phyloP scores from a whole-genome alignment of 148 eudicot genomes.

The Vaccinium darrowii region DNA sequence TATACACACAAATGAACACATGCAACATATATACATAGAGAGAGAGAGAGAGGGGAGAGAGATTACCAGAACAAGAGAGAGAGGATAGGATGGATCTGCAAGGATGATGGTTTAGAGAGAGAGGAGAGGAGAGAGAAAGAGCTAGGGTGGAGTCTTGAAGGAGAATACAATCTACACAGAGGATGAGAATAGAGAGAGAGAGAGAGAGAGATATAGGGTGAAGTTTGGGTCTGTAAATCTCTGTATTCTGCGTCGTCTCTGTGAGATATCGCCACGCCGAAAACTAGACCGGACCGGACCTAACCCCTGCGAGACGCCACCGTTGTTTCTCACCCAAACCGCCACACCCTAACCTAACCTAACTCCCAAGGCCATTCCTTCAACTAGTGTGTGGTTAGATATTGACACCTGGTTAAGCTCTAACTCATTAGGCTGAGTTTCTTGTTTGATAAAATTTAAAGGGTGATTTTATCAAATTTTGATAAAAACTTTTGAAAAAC shows the following conservation, averaged over 20 bases:
- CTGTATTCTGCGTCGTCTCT: background rate
- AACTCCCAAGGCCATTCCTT: background rate
- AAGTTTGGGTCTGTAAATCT: background rate
- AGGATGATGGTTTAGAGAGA: constrained; percentile 11
- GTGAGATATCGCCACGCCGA: background rate
- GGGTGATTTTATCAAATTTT: too few species aligned
- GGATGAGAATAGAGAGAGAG: background rate
- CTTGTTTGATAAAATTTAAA: too few species aligned
- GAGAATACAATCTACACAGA: background rate
- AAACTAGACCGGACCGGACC: constrained; percentile 9
- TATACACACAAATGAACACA: background rate
- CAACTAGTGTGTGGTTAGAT: background rate
- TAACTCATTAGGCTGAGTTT: background rate
- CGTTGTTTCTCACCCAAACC: background rate
- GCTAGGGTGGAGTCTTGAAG: background rate
- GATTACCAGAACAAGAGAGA: background rate
- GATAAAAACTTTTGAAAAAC: too few species aligned
- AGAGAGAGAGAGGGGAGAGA: background rate
- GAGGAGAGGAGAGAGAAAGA: background rate
- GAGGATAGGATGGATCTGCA: background rate
- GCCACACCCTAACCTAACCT: background rate
- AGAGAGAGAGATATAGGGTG: constrained; percentile 1
- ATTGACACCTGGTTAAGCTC: background rate
- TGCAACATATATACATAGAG: background rate
- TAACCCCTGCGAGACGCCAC: constrained; percentile 6